Base-by-base conservation (phyloP, 495 filamentous ascomycete genomes). In the Rhypophila decipiens region DNA sequence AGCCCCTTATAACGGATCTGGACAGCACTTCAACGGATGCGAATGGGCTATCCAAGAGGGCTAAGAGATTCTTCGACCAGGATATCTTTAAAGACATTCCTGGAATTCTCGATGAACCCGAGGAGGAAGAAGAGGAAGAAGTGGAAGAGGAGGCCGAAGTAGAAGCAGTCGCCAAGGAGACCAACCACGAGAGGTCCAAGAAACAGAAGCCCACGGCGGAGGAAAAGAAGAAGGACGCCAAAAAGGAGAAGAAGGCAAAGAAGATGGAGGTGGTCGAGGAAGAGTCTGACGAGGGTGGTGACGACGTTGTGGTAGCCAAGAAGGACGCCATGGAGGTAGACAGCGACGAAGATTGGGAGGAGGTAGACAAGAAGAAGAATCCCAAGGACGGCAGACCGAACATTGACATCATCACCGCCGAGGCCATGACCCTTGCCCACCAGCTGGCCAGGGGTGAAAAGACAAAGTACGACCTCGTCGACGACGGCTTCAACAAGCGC, bases 401-500 rank as follows among this genome's bases (percentile, higher is more conserved):
- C 53, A 96, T 99, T 71, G 87, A 96, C 64, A 96, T 99, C 57
- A 93, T 97, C 56, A 99, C 93, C 8, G 93, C 90, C 17, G 94
- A 99, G 72, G 93, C 93, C 49, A 99, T 99, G 93, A 89, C 88
- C 7, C 76, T 99, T n/a, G 93, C 93, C 2, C 93, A 97, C 46
- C 78, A 87, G 58, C 80, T 99, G 47, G 93, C 89, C 19, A 84
- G 82, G 0, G 94, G 94, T 19, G 75, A 93, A 58, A 90, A 84
- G 61, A 85, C 83, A 9, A 81, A 76, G 19, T 59, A 80, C 41
- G 86, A 95, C 57, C 65, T 96, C 2, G 65, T 90, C 22, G 94
- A 99, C 60, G 91, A 96, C 44, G 82, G 82, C 29, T 99, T 89
- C 77, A 96, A 94, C 73, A 90, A 90, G 57, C 86, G 84, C 58